Evolutionary conservation across 1,284 basidiomycete species (phyloP), one percentile per base, ranked within the genome.

Genomic region (Papiliotrema laurentii): DNA sequence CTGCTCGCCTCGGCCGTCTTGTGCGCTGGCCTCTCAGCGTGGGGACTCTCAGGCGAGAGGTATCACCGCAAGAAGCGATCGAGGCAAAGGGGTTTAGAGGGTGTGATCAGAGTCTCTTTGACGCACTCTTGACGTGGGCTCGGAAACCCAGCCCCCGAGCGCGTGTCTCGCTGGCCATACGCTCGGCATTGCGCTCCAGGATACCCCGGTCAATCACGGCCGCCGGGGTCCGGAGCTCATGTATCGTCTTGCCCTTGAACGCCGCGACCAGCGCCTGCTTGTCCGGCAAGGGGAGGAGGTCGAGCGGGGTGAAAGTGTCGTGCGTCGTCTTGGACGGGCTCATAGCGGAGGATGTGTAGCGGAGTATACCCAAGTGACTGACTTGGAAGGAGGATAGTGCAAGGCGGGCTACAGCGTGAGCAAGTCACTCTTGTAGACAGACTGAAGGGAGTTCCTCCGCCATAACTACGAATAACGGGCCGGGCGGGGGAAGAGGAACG

Each of bases 81-180:
- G n/a, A 18, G 37, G 22, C 26, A 27, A 7, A 5, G 34, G 25
- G 16, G n/a, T 44, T 13, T 27, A 7, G 21, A 21, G 16, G 22
- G 16, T 5, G 11, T 5, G 33, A 37, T 26, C 27, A 28, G 58
- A 24, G 55, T 83, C 83, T 33, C 9, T n/a, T 4, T 77, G 85
- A 89, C 75, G 87, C 85, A 11, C 87, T 88, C 72, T 92, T 92
- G 45, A 92, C 77, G 68, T 92, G 89, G 5, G 83, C 85, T 43
- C 89, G 77, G 66, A 92, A 91, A 13, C 64, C 73, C 25, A 85
- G 82, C 5, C 83, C 83, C 77, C 83, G 83, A 37, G 77, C 74
- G 47, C 77, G 76, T 2, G 84, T 81, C 45, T 80, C 83, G 40
- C 76, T 64, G 54, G 84, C 82, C 83, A 92, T 88, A 47, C 71